Percentiles rank a stretch among this genome's conserved stretches.
These are phyloP conservation scores for Pinus tabuliformis DNA, from an alignment of 75 land plant genomes.

Conservation along the genomic window DNA sequence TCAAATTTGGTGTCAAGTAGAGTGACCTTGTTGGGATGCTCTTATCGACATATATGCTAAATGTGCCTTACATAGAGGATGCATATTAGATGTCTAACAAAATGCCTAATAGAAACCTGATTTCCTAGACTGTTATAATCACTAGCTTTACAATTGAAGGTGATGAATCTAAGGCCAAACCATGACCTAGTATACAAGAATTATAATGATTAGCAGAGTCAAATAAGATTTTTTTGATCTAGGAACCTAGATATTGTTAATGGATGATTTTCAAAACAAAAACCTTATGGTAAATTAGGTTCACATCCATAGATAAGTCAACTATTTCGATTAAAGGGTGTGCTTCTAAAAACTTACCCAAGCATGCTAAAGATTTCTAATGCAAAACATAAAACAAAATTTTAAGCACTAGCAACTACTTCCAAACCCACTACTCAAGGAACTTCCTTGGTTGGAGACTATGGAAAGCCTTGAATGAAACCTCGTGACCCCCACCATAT, in stretches of 20 bases:
- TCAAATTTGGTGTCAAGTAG: too few species aligned
- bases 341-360: slow-evolving; percentile 10
- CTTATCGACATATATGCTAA: too few species aligned
- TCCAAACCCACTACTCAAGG: not conserved
- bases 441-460: slow-evolving; percentile 36
- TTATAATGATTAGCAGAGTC: not conserved
- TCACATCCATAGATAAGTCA: slow-evolving; percentile 35
- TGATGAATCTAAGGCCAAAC: slow-evolving; percentile 1
- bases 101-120: too few species aligned
- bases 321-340: slow-evolving; percentile 25
- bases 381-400: not conserved
- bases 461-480: slow-evolving; percentile 66
- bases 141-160: slow-evolving; percentile 26
- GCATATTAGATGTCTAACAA: too few species aligned
- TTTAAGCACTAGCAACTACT: not conserved
- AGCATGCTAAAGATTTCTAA: not conserved
- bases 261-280: slow-evolving; percentile 18
- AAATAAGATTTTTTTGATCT: slow-evolving; percentile 24
- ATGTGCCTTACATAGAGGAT: too few species aligned
- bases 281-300: slow-evolving; percentile 23
- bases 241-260: not conserved
- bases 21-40: too few species aligned
- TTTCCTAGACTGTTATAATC: too few species aligned
- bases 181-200: not conserved
- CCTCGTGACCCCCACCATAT: slow-evolving; percentile 92